These are phyloP conservation scores for Ustilago tritici DNA, from an alignment of 1,284 basidiomycete genomes.

Conservation along the genomic window DNA sequence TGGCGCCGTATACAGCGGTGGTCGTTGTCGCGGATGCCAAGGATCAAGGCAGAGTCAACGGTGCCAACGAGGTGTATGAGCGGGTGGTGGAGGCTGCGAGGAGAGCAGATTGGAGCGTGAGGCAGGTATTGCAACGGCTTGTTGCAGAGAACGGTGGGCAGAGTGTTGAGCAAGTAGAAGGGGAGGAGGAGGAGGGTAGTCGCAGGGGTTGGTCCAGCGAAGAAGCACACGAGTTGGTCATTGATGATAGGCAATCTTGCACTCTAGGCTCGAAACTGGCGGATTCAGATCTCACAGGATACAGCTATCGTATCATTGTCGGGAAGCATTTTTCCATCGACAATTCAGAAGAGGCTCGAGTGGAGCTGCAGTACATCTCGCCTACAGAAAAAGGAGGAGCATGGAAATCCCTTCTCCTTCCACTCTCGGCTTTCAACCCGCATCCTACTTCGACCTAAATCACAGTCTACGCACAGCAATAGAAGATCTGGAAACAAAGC, in stretches of 20 bases:
- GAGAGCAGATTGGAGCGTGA: neutral
- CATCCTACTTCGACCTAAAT: too few species aligned
- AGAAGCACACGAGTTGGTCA: conserved; percentile 44
- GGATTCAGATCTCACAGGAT: conserved; percentile 69
- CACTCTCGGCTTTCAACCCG: neutral
- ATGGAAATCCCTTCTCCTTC: neutral
- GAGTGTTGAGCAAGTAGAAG: neutral
- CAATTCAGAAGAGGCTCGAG: neutral
- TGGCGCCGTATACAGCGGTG: conserved; percentile 61
- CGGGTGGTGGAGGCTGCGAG: conserved; percentile 5
- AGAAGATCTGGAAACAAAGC: neutral
- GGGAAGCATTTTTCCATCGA: conserved; percentile 53
- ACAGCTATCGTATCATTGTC: conserved; percentile 59
- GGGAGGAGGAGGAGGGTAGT: neutral
- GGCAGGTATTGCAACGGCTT: conserved; percentile 1
- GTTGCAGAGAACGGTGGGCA: neutral
- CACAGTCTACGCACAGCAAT: neutral
- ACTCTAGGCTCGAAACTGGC: conserved; percentile 65
- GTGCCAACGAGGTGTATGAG: conserved; percentile 6
- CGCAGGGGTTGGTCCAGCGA: conserved; percentile 10
- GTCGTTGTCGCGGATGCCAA: conserved; percentile 24
- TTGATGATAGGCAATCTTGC: conserved; percentile 63
- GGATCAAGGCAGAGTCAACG: conserved; percentile 8
- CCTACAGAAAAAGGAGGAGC: neutral
- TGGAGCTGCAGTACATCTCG: conserved; percentile 24